Evolutionary conservation across 352 stramenopile genomes (phyloP).

Genomic region (Pythium dissotocum): DNA sequence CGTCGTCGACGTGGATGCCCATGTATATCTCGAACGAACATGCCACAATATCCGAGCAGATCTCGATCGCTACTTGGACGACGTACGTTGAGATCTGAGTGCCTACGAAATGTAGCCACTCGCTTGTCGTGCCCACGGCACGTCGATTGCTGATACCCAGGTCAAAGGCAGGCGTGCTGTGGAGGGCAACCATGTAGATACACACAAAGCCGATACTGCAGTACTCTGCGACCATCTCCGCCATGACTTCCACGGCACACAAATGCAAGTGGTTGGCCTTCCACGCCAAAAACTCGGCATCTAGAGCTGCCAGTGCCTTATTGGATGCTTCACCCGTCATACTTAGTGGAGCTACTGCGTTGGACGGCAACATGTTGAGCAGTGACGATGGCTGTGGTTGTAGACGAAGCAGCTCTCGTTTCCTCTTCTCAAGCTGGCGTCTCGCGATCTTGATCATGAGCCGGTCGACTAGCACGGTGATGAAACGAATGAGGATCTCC

Average conservation of each 20-base stretch:
- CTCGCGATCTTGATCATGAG: neutral
- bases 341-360: neutral
- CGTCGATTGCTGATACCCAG: neutral
- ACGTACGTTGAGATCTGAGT: neutral
- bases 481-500: neutral
- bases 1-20: neutral
- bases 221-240: neutral
- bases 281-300: neutral
- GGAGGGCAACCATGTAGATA: neutral
- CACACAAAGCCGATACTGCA: conserved; percentile 1
- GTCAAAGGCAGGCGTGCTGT: neutral
- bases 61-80: neutral
- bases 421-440: neutral
- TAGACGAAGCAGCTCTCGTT: neutral
- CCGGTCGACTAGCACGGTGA: neutral
- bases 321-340: neutral
- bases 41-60: neutral
- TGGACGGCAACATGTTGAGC: neutral
- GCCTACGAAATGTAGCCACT: neutral
- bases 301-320: neutral
- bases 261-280: neutral
- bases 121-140: neutral
- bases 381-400: neutral
- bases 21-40: neutral
- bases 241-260: neutral